Base-by-base conservation (phyloP, 75 land plant genomes). In the Sequoia sempervirens region DNA sequence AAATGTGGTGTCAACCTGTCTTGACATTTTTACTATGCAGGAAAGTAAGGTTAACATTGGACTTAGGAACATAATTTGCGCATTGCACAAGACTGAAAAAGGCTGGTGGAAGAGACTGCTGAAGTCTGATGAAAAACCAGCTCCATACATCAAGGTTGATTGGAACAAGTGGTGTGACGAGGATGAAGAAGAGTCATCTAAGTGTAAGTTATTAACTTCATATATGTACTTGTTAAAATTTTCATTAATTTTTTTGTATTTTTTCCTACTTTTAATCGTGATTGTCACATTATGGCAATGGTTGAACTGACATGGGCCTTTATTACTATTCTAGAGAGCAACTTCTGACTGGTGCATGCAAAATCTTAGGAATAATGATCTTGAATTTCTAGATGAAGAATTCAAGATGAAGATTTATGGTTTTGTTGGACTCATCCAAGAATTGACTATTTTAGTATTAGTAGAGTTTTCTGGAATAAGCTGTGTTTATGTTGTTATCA, bases 101-200 rank as follows among this genome's bases (percentile, higher is more conserved):
- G 87, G 84, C 8, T 91, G 93, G 97, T 95, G 97, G 97, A 87
- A 88, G 70, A 88, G 97, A 43, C 83, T 95, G 2, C 72, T 95
- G 50, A 92, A 91, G 79, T 87, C 90, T 54, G 96, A 93, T 50
- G 97, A 84, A 73, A 95, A 95, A 82, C 90, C 92, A 80, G 90
- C 96, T 75, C 92, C 95, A 8, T 95, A 88, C 85, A 80, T 95
- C 41, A 95, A 95, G 81, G 97, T 91, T 79, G 97, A 92, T 70
- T 95, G 95, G 96, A 90, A 94, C 81, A 95, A 89, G 82, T 95
- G 96, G 96, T 88, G 88, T 85, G 97, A 95, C 84, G 96, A 95
- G 83, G 96, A 95, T 84, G 96, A 95, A 54, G 92, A 91, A 84
- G 90, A 88, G 50, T 82, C 86, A 32, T 32, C 61, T 18, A 82